A percentile compares a stretch with the other conserved stretches of the same genome.
These are phyloP conservation scores for Kodamaea arcana DNA, from an alignment of 1,139 yeast genomes.

Conservation along the genomic window DNA sequence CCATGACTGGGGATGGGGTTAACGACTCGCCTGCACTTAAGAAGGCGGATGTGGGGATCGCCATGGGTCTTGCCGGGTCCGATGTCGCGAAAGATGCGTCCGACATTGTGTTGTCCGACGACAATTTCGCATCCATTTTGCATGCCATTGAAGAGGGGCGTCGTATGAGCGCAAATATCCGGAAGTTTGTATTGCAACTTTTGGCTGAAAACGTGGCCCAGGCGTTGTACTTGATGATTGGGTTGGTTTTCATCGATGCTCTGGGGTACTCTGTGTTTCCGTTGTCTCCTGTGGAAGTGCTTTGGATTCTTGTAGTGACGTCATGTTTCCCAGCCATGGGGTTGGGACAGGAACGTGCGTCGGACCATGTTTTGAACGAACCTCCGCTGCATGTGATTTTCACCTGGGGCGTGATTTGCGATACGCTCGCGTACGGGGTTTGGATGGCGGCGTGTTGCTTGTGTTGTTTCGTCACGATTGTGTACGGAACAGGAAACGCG, in stretches of 20 bases:
- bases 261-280: constrained; percentile 33
- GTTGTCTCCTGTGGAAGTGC: constrained; percentile 33
- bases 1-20: constrained; percentile 41
- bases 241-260: constrained; percentile 31
- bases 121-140: constrained; percentile 50
- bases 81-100: constrained; percentile 60
- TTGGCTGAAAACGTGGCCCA: constrained; percentile 50
- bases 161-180: constrained; percentile 44
- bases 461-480: constrained; percentile 27
- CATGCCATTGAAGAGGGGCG: constrained; percentile 51
- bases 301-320: constrained; percentile 36
- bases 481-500: constrained; percentile 29
- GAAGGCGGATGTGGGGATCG: constrained; percentile 39
- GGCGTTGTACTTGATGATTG: constrained; percentile 36
- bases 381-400: constrained; percentile 30
- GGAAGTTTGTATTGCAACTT: constrained; percentile 45
- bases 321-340: constrained; percentile 42
- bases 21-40: constrained; percentile 37
- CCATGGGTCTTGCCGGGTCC: constrained; percentile 45
- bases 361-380: constrained; percentile 26
- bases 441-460: constrained; percentile 36
- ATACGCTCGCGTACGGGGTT: constrained; percentile 32
- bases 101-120: constrained; percentile 51
- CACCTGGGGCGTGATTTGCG: constrained; percentile 29
- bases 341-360: constrained; percentile 33